Percentiles rank a stretch among this genome's conserved stretches.
phyloP scores from a whole-genome alignment of 2,329 filamentous ascomycete genomes.

The Pseudodiploospora longispora region DNA sequence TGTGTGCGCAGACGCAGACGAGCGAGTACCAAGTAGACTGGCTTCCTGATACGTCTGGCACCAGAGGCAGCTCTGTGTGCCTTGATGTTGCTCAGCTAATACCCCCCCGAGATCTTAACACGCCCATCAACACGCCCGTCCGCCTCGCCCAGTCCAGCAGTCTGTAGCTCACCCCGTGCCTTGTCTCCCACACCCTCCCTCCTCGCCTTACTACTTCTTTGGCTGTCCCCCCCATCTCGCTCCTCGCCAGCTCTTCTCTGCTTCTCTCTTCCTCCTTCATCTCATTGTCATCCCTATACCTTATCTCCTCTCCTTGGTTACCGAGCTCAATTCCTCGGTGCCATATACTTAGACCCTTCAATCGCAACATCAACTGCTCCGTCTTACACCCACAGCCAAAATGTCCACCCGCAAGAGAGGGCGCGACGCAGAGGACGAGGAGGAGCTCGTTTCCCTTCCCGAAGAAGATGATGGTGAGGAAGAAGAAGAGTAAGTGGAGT shows the following conservation, averaged over 20 bases:
- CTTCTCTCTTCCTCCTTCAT: slow-evolving; percentile 9
- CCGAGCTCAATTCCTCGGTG: neutral
- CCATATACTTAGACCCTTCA: slow-evolving; percentile 3
- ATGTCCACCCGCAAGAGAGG: slow-evolving; percentile 48
- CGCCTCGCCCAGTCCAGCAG: slow-evolving; percentile 6
- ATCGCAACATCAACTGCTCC: slow-evolving; percentile 2
- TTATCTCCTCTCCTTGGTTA: too few species aligned
- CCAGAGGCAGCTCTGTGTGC: too few species aligned
- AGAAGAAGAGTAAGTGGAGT: slow-evolving; percentile 43
- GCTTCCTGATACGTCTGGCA: too few species aligned
- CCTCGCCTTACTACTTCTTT: slow-evolving; percentile 8
- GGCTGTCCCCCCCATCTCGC: slow-evolving; percentile 4
- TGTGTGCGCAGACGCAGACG: too few species aligned
- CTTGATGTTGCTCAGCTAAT: too few species aligned
- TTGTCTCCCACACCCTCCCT: slow-evolving; percentile 8
- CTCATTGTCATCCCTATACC: slow-evolving; percentile 7
- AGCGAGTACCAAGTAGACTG: too few species aligned
- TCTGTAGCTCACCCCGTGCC: slow-evolving; percentile 4
- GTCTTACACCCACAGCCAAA: slow-evolving; percentile 10
- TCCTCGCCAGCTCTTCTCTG: slow-evolving; percentile 5
- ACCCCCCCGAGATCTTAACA: too few species aligned
- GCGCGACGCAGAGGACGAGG: slow-evolving; percentile 53
- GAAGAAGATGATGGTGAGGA: slow-evolving; percentile 43
- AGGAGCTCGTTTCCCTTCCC: slow-evolving; percentile 47
- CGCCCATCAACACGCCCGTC: neutral